These are phyloP conservation scores for Cordia subcordata DNA, from an alignment of 257 asterid genomes.

Conservation along the genomic window DNA sequence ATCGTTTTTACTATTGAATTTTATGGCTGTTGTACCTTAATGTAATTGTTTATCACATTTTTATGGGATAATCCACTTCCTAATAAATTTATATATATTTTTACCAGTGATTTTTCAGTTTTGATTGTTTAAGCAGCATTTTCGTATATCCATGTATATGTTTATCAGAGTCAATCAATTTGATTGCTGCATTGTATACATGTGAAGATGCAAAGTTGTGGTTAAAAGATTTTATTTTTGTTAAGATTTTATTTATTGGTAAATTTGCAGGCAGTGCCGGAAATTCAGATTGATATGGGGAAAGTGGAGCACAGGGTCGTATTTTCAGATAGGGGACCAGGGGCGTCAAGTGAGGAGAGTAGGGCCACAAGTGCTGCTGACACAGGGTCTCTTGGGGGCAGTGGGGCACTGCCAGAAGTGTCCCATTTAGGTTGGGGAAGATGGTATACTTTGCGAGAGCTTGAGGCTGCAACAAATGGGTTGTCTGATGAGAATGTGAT, in stretches of 20 bases:
- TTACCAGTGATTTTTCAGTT: no score
- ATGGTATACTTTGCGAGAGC: slow-evolving; percentile 96
- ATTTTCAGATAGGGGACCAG: slow-evolving; percentile 59
- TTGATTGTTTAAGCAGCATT: no score
- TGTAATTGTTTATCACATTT: background rate
- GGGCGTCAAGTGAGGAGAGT: slow-evolving; percentile 94
- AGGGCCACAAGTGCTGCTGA: slow-evolving; percentile 84
- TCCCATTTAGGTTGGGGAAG: slow-evolving; percentile 99
- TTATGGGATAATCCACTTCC: background rate
- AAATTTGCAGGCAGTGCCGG: slow-evolving; percentile 61
- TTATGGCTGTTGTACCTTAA: background rate
- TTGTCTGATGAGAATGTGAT: slow-evolving; percentile 86
- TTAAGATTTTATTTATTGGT: background rate
- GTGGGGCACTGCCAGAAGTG: slow-evolving; percentile 86
- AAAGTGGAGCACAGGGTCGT: slow-evolving; percentile 93
- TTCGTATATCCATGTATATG: no score
- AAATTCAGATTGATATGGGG: slow-evolving; percentile 94
- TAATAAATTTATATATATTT: background rate
- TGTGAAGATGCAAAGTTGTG: background rate
- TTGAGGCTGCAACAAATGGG: slow-evolving; percentile 91
- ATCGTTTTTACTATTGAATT: background rate
- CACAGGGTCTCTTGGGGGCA: slow-evolving; percentile 67
- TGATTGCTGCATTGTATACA: background rate
- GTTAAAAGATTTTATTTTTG: background rate
- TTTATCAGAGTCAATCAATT: no score